A percentile compares a stretch with the other conserved stretches of the same genome.
Evolutionary conservation across 2,329 filamentous ascomycete species (phyloP).

Genomic region (Fusarium virguliforme): DNA sequence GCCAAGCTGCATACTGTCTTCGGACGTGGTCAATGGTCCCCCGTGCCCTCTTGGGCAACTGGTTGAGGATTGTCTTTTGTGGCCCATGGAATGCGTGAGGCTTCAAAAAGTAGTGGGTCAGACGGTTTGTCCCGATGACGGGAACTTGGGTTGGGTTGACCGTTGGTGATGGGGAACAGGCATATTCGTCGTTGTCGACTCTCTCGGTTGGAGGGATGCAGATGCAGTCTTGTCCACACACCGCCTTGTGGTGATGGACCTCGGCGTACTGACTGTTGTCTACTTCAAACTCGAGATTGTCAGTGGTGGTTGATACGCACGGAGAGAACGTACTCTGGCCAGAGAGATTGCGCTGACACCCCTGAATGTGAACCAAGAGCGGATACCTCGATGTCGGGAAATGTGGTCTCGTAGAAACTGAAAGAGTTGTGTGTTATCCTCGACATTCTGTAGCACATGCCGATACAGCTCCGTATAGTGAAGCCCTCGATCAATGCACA

Average conservation of each 20-base stretch:
- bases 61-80: not conserved
- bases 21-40: not conserved
- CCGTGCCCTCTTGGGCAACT: not conserved
- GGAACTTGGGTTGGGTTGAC: constrained; percentile 5
- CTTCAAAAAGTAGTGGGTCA: not conserved
- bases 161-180: not conserved
- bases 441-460: not conserved
- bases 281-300: not conserved
- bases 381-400: not conserved
- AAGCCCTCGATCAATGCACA: constrained; percentile 7
- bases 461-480: not conserved
- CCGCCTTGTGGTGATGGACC: not conserved
- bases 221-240: not conserved
- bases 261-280: not conserved
- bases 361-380: constrained; percentile 1
- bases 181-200: not conserved
- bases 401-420: not conserved
- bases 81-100: not conserved
- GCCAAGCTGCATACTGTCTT: not conserved
- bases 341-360: not conserved
- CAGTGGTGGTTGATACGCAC: not conserved
- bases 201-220: not conserved
- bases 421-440: not conserved
- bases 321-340: not conserved
- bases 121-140: not conserved